A percentile compares a stretch with the other conserved stretches of the same genome.
Evolutionary conservation across 768 basidiomycete genomes (phyloP).

Genomic region (Psilocybe cyanescens): DNA sequence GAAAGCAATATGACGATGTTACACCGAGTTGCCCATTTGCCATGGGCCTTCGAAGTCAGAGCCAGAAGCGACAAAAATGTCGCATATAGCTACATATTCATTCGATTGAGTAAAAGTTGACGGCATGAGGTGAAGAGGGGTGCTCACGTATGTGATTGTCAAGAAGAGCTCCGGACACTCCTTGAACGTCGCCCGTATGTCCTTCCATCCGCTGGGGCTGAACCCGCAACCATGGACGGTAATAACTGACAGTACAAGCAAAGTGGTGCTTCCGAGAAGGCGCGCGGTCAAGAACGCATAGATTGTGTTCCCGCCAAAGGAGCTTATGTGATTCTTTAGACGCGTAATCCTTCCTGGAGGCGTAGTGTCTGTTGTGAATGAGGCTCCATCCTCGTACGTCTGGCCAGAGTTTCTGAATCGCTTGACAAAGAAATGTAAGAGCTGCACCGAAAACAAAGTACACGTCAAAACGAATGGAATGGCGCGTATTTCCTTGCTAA

Average conservation of each 20-base stretch:
- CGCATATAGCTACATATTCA: constrained; percentile 8
- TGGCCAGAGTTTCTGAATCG: neutral
- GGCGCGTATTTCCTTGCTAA: constrained; percentile 4
- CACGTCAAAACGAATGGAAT: constrained; percentile 11
- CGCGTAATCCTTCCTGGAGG: neutral
- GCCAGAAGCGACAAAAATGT: constrained; percentile 13
- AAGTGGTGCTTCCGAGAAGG: constrained; percentile 7
- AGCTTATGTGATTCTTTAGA: constrained; percentile 2
- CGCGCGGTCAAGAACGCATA: constrained; percentile 16
- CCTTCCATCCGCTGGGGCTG: neutral
- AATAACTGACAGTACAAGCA: constrained; percentile 10
- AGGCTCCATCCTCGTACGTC: neutral
- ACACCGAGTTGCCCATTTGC: constrained; percentile 60
- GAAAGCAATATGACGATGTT: constrained; percentile 20
- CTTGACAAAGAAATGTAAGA: constrained; percentile 6
- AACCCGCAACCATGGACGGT: neutral
- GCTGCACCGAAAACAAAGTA: neutral
- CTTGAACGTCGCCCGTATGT: neutral
- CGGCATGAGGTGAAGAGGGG: neutral
- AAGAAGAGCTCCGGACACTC: constrained; percentile 12
- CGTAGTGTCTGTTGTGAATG: neutral
- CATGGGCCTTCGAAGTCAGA: constrained; percentile 8
- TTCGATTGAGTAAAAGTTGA: neutral
- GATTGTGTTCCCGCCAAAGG: constrained; percentile 11
- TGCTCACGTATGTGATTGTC: constrained; percentile 17